Conservation (phyloP, 2,329 filamentous ascomycete species). For the Colletotrichum shisoi region DNA sequence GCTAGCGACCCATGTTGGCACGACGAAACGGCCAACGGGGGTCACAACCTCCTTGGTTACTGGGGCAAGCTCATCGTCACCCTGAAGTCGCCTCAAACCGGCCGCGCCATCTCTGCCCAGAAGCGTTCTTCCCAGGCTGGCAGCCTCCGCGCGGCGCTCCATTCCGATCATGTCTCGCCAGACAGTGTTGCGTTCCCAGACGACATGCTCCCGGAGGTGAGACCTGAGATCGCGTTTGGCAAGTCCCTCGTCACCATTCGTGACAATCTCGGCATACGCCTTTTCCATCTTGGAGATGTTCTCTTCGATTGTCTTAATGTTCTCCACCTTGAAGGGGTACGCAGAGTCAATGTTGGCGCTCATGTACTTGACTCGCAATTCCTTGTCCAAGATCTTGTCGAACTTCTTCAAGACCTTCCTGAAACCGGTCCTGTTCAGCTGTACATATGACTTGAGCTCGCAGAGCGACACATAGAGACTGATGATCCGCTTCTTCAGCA, state of each 20-base stretch:
- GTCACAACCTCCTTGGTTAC: slow-evolving; percentile 75
- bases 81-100: slow-evolving; percentile 76
- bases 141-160: slow-evolving; percentile 92
- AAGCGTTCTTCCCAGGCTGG: slow-evolving; percentile 85
- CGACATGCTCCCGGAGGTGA: slow-evolving; percentile 93
- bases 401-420: slow-evolving; percentile 97
- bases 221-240: slow-evolving; percentile 87
- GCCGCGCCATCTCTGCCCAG: slow-evolving; percentile 77
- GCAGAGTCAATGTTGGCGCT: slow-evolving; percentile 75
- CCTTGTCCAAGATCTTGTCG: slow-evolving; percentile 90
- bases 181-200: slow-evolving; percentile 98
- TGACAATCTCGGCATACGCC: slow-evolving; percentile 82
- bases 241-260: slow-evolving; percentile 76
- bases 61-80: slow-evolving; percentile 74
- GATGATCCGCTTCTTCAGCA: slow-evolving; percentile 90
- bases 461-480: slow-evolving; percentile 90
- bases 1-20: slow-evolving; percentile 84
- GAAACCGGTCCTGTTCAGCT: slow-evolving; percentile 96
- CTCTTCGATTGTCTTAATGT: slow-evolving; percentile 73
- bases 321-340: slow-evolving; percentile 80
- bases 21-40: slow-evolving; percentile 77
- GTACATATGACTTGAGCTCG: slow-evolving; percentile 93
- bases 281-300: slow-evolving; percentile 78
- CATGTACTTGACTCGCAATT: slow-evolving; percentile 80
- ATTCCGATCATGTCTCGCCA: slow-evolving; percentile 99